phyloP scores from a whole-genome alignment of 805 yeast species.

The Pichia paraexigua region DNA sequence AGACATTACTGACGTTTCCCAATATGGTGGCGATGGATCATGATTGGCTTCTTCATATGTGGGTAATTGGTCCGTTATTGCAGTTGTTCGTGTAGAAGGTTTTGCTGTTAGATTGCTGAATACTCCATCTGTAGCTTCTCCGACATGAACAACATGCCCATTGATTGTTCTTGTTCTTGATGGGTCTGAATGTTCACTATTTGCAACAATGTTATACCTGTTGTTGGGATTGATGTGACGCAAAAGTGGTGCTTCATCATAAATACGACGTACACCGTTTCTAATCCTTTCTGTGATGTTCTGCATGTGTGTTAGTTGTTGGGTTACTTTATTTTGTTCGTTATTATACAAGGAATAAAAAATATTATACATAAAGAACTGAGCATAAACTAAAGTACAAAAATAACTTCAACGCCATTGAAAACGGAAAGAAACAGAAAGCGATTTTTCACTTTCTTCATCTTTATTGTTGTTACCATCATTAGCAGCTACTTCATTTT shows the following conservation, averaged over 20 bases:
- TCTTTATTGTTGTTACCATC: neutral
- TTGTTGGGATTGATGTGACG: slow-evolving; percentile 20
- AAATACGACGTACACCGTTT: neutral
- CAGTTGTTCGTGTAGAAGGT: slow-evolving; percentile 46
- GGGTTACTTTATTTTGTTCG: neutral
- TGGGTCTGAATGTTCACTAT: slow-evolving; percentile 1
- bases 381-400: neutral
- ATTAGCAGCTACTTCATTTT: neutral
- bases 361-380: neutral
- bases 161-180: slow-evolving; percentile 14
- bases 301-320: neutral
- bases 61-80: slow-evolving; percentile 60
- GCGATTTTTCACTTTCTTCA: neutral
- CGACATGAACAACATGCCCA: slow-evolving; percentile 14
- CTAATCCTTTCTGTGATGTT: neutral
- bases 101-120: slow-evolving; percentile 88
- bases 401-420: slow-evolving; percentile 4
- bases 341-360: neutral
- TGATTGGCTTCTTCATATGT: slow-evolving; percentile 92
- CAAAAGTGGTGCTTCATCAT: slow-evolving; percentile 25
- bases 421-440: slow-evolving; percentile 1
- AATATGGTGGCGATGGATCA: slow-evolving; percentile 91
- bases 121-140: slow-evolving; percentile 68
- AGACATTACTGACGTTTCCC: slow-evolving; percentile 85
- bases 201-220: slow-evolving; percentile 19